Evolutionary conservation across 257 asterid species (phyloP).

Genomic region (Cordia subcordata): DNA sequence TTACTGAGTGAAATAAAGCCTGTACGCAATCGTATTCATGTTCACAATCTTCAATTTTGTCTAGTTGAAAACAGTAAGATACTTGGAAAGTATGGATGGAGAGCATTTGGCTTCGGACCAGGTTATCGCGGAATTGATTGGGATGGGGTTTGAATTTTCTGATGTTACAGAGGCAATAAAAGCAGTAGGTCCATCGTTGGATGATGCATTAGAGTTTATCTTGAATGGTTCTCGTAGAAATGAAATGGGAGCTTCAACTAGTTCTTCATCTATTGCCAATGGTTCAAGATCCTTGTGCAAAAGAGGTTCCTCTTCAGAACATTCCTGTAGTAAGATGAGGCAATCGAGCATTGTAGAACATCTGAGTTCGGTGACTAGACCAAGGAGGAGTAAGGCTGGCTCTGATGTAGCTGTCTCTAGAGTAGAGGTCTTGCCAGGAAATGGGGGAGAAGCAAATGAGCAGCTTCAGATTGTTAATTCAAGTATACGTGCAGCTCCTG

Average conservation of each 20-base stretch:
- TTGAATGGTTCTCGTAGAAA: slow-evolving; percentile 40
- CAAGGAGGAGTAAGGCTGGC: slow-evolving; percentile 33
- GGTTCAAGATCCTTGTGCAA: slow-evolving; percentile 25
- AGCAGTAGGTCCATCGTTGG: slow-evolving; percentile 61
- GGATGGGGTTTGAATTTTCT: slow-evolving; percentile 61
- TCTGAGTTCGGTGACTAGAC: slow-evolving; percentile 26
- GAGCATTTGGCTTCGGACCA: slow-evolving; percentile 32
- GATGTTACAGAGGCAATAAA: slow-evolving; percentile 49
- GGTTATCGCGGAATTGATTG: slow-evolving; percentile 50
- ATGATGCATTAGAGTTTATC: slow-evolving; percentile 52
- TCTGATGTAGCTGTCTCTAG: slow-evolving; percentile 15
- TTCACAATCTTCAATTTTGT: background rate
- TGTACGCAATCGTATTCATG: too few species aligned
- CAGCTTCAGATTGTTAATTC: slow-evolving; percentile 13
- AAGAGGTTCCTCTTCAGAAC: slow-evolving; percentile 28
- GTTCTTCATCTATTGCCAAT: slow-evolving; percentile 13
- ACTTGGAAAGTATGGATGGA: slow-evolving; percentile 30
- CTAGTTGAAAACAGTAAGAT: background rate
- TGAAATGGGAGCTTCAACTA: slow-evolving; percentile 30
- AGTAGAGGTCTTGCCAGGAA: slow-evolving; percentile 18
- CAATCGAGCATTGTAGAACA: slow-evolving; percentile 49
- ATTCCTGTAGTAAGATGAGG: slow-evolving; percentile 34
- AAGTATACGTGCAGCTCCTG: slow-evolving; percentile 12
- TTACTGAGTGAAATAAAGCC: too few species aligned
- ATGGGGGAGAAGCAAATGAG: slow-evolving; percentile 18